Percentiles rank a stretch among this genome's conserved stretches.
These are phyloP conservation scores for Dactylellina leptospora DNA, from an alignment of 2,329 filamentous ascomycete species.

Conservation along the genomic window DNA sequence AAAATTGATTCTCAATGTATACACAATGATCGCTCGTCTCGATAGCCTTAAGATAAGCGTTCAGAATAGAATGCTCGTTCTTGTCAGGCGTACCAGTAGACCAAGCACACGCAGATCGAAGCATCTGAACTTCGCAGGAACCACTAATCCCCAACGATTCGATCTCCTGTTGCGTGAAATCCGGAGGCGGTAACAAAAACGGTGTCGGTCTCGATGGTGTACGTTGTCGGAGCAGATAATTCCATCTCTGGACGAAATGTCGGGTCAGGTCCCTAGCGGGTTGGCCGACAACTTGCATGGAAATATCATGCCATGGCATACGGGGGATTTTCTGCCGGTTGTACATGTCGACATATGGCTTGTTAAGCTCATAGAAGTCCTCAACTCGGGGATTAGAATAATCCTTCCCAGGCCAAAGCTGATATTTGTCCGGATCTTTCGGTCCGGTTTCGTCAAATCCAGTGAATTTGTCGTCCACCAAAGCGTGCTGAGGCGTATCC, in stretches of 20 bases:
- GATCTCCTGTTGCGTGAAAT: slow-evolving; percentile 85
- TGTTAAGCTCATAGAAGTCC: slow-evolving; percentile 91
- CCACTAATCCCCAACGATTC: slow-evolving; percentile 88
- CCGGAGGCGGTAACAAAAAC: slow-evolving; percentile 90
- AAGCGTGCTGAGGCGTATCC: slow-evolving; percentile 92
- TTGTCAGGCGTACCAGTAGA: slow-evolving; percentile 84
- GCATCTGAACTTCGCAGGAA: slow-evolving; percentile 94
- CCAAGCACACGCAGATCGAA: slow-evolving; percentile 90
- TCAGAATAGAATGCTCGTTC: slow-evolving; percentile 93
- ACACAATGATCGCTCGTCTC: slow-evolving; percentile 95
- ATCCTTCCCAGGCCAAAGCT: slow-evolving; percentile 96
- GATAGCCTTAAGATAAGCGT: slow-evolving; percentile 92
- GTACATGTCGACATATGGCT: slow-evolving; percentile 99
- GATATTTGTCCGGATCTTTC: slow-evolving; percentile 91
- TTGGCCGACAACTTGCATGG: slow-evolving; percentile 97
- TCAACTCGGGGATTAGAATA: slow-evolving; percentile 96
- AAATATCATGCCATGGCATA: slow-evolving; percentile 99
- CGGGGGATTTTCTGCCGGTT: slow-evolving; percentile 85
- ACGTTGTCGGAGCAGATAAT: slow-evolving; percentile 90
- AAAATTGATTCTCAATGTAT: slow-evolving; percentile 99
- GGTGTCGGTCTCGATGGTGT: slow-evolving; percentile 93
- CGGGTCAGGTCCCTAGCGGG: slow-evolving; percentile 91
- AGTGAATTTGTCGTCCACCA: slow-evolving; percentile 92
- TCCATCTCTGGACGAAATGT: slow-evolving; percentile 98
- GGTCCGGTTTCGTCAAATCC: slow-evolving; percentile 83